Conservation (phyloP, 768 basidiomycete genomes). For the Boletus coccyginus region DNA sequence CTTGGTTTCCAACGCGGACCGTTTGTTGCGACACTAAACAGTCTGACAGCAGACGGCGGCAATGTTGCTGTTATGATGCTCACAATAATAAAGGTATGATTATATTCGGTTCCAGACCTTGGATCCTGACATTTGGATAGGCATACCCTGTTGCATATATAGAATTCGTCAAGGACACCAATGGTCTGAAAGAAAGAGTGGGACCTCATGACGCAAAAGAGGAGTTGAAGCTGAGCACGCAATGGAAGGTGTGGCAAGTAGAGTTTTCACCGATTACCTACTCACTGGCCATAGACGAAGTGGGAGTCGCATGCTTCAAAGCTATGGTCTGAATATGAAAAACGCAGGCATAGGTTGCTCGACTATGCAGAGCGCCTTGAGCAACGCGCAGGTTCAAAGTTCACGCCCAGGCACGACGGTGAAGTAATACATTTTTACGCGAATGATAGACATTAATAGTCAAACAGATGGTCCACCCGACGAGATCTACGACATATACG, state of each 20-base stretch:
- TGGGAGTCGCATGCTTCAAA: constrained; percentile 58
- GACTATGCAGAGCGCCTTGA: constrained; percentile 68
- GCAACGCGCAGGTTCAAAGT: constrained; percentile 48
- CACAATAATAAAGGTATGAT: constrained; percentile 58
- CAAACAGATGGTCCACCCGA: constrained; percentile 36
- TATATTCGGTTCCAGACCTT: background rate
- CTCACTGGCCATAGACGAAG: constrained; percentile 42
- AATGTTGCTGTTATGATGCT: constrained; percentile 71
- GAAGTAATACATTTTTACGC: background rate
- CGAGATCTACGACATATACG: constrained; percentile 54
- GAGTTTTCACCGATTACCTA: background rate
- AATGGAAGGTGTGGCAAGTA: constrained; percentile 63
- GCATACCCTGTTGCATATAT: constrained; percentile 75
- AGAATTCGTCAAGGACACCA: constrained; percentile 54
- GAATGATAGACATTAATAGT: background rate
- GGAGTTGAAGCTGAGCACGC: constrained; percentile 54
- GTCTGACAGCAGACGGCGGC: constrained; percentile 82
- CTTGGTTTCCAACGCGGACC: constrained; percentile 73
- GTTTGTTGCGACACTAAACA: constrained; percentile 73
- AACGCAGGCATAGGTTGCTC: constrained; percentile 49
- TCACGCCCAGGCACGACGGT: constrained; percentile 43
- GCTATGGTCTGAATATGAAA: constrained; percentile 56
- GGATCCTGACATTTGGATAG: constrained; percentile 32
- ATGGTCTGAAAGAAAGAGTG: constrained; percentile 48
- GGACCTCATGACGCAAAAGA: constrained; percentile 71